phyloP scores from a whole-genome alignment of 441 rosid genomes.

The Breynia disticha region DNA sequence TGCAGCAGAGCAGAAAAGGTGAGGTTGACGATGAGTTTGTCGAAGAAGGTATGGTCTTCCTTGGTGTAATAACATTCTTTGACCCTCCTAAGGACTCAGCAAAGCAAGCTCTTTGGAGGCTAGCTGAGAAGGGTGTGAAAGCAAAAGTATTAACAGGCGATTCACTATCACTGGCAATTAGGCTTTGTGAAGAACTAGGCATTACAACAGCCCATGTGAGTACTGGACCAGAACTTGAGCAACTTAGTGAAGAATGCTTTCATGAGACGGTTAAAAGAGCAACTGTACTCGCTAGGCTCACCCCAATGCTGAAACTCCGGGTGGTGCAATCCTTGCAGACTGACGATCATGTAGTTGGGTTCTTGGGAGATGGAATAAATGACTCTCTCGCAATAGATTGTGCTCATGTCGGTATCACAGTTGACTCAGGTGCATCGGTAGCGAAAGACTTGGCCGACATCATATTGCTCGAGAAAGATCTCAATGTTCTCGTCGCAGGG shows the following conservation, averaged over 20 bases:
- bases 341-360: constrained; percentile 56
- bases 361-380: constrained; percentile 60
- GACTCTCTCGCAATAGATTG: constrained; percentile 71
- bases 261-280: constrained; percentile 56
- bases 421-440: constrained; percentile 59
- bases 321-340: constrained; percentile 62
- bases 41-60: constrained; percentile 61
- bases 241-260: constrained; percentile 43
- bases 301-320: constrained; percentile 57
- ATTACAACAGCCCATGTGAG: constrained; percentile 51
- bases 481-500: constrained; percentile 18
- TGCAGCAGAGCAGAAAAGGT: constrained; percentile 27
- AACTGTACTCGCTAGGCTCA: constrained; percentile 59
- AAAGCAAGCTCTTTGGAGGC: constrained; percentile 62
- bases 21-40: constrained; percentile 19
- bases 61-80: constrained; percentile 53
- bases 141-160: constrained; percentile 71
- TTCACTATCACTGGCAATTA: constrained; percentile 50
- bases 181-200: constrained; percentile 65
- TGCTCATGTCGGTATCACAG: constrained; percentile 59
- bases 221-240: constrained; percentile 70
- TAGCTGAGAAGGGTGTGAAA: constrained; percentile 69
- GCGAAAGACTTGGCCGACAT: constrained; percentile 64
- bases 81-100: constrained; percentile 77
- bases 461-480: constrained; percentile 57